These are phyloP conservation scores for Fusarium chaquense DNA, from an alignment of 2,329 filamentous ascomycete species.

Conservation along the genomic window DNA sequence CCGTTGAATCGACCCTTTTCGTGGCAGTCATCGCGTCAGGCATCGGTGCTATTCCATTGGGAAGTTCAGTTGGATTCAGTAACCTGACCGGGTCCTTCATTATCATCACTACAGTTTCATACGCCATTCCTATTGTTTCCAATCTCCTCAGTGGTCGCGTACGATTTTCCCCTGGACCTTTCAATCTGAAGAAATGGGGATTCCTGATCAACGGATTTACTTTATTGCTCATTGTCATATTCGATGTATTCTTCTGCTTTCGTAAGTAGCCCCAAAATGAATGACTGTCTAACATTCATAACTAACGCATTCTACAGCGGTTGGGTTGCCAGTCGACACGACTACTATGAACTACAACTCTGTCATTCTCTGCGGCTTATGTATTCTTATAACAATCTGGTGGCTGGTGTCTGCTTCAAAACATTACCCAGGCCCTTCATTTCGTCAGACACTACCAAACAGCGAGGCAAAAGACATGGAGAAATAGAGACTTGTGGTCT, in stretches of 20 bases:
- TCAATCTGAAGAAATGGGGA: slow-evolving; percentile 27
- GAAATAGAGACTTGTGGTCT: neutral
- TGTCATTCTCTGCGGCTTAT: slow-evolving; percentile 36
- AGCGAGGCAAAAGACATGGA: neutral
- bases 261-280: slow-evolving; percentile 29
- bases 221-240: slow-evolving; percentile 33
- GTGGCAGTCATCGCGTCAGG: slow-evolving; percentile 43
- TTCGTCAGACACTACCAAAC: slow-evolving; percentile 2
- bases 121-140: slow-evolving; percentile 40
- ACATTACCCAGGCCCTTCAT: slow-evolving; percentile 39
- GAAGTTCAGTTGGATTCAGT: slow-evolving; percentile 44
- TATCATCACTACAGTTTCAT: slow-evolving; percentile 46
- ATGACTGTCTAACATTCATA: neutral
- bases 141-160: slow-evolving; percentile 37
- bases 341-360: slow-evolving; percentile 47
- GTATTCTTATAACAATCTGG: slow-evolving; percentile 37
- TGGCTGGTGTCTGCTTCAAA: slow-evolving; percentile 40
- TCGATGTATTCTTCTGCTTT: slow-evolving; percentile 47
- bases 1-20: slow-evolving; percentile 41
- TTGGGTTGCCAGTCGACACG: slow-evolving; percentile 39
- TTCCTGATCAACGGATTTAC: slow-evolving; percentile 35
- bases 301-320: slow-evolving; percentile 26
- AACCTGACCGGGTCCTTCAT: slow-evolving; percentile 47
- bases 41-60: slow-evolving; percentile 44
- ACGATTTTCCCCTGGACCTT: slow-evolving; percentile 33